phyloP scores from a whole-genome alignment of 176 grass and related monocot species.

The Juncus effusus region DNA sequence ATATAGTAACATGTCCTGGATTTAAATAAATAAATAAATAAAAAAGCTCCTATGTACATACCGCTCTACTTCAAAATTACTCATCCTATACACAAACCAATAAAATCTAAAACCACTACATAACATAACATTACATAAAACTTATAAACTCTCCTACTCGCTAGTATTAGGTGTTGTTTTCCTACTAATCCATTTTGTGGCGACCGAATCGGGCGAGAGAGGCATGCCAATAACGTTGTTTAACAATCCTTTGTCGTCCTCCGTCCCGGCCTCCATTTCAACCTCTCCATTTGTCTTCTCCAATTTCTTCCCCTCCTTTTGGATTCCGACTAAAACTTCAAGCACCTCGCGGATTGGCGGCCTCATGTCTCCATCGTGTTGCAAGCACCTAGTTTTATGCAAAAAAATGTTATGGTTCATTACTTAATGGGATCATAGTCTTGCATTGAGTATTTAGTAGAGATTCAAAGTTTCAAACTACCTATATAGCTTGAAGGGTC shows the following conservation, averaged over 20 bases:
- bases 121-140: not conserved
- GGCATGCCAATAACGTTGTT: slow-evolving; percentile 27
- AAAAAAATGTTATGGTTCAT: not conserved
- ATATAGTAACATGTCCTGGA: no score
- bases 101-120: no score
- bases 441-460: no score
- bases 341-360: slow-evolving; percentile 79
- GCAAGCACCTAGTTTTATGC: slow-evolving; percentile 45
- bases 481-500: no score
- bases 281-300: slow-evolving; percentile 6
- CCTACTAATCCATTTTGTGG: slow-evolving; percentile 54
- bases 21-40: no score
- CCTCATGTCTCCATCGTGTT: slow-evolving; percentile 81
- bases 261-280: slow-evolving; percentile 1
- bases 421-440: no score
- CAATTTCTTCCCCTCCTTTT: slow-evolving; percentile 15
- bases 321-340: slow-evolving; percentile 54
- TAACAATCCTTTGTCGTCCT: slow-evolving; percentile 30
- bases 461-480: no score
- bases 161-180: slow-evolving; percentile 61
- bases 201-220: slow-evolving; percentile 51
- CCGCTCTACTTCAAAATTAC: no score
- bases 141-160: slow-evolving; percentile 19
- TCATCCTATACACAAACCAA: no score
- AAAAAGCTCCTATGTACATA: no score